A percentile compares a stretch with the other conserved stretches of the same genome.
phyloP scores from a whole-genome alignment of 2,329 filamentous ascomycete genomes.

The Aspergillus tamarii region DNA sequence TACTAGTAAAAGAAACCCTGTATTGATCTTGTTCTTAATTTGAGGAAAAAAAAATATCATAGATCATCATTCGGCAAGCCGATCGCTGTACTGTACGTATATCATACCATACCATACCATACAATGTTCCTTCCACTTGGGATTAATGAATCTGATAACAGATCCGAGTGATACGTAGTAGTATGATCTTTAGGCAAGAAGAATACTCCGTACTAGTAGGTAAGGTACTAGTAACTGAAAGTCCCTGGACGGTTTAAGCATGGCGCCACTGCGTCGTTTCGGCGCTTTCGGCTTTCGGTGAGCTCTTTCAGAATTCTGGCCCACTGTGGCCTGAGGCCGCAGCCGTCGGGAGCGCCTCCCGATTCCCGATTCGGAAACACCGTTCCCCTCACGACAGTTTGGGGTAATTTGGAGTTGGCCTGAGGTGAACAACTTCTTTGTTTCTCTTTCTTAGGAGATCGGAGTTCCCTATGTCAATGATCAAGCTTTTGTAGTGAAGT shows the following conservation, averaged over 20 bases:
- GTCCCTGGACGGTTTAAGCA: background rate
- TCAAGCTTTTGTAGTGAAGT: no score
- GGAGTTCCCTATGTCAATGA: no score
- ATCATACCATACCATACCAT: background rate
- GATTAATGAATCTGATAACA: background rate
- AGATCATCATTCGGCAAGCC: background rate
- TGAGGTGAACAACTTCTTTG: no score
- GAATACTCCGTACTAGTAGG: no score
- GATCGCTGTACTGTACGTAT: background rate
- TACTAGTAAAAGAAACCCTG: no score
- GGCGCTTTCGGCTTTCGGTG: constrained; percentile 17
- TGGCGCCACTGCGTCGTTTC: background rate
- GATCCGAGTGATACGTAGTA: background rate
- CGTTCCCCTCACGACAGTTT: constrained; percentile 10
- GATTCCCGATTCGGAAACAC: background rate
- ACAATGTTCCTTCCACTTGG: background rate
- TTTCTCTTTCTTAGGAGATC: no score
- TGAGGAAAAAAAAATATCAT: background rate
- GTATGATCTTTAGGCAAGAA: background rate
- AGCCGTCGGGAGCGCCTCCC: background rate
- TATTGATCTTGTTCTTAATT: background rate
- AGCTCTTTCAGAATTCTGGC: constrained; percentile 21
- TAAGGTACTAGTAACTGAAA: background rate
- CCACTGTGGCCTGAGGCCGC: constrained; percentile 20
- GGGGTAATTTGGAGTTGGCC: constrained; percentile 6